Evolutionary conservation across 2,329 filamentous ascomycete species (phyloP).

Genomic region (Pseudofabraea citricarpa): DNA sequence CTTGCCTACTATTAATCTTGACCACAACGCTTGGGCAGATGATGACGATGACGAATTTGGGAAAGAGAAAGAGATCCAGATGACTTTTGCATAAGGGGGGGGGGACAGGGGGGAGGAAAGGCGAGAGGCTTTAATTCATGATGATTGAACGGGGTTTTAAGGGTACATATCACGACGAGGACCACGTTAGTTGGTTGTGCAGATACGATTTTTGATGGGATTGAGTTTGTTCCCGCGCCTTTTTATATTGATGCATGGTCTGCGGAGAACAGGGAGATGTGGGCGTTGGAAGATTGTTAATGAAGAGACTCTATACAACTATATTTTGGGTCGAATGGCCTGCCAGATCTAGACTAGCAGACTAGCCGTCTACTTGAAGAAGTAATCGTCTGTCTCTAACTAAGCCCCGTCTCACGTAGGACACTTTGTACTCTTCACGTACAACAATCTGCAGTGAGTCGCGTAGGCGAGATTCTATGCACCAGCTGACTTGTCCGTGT

Average conservation of each 20-base stretch:
- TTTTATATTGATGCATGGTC: neutral
- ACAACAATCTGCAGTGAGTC: too few species aligned
- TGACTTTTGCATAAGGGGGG: conserved; percentile 61
- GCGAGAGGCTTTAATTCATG: neutral
- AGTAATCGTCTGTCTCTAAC: too few species aligned
- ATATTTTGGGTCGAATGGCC: too few species aligned
- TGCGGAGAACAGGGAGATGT: neutral
- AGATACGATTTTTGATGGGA: neutral
- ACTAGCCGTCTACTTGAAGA: too few species aligned
- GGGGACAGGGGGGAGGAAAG: neutral
- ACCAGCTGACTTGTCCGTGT: too few species aligned
- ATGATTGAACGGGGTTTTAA: neutral
- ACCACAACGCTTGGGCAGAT: conserved; percentile 66
- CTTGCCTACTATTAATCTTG: conserved; percentile 26
- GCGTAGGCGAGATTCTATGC: too few species aligned
- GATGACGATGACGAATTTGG: conserved; percentile 65
- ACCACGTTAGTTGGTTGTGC: neutral
- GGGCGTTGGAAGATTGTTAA: neutral
- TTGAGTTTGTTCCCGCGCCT: neutral
- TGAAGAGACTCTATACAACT: too few species aligned
- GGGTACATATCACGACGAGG: neutral
- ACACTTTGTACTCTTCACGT: too few species aligned
- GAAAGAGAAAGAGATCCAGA: conserved; percentile 68
- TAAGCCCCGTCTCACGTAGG: too few species aligned
- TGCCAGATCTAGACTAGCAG: too few species aligned